Evolutionary conservation across 768 basidiomycete genomes (phyloP).

Genomic region (Harrya chromipes): DNA sequence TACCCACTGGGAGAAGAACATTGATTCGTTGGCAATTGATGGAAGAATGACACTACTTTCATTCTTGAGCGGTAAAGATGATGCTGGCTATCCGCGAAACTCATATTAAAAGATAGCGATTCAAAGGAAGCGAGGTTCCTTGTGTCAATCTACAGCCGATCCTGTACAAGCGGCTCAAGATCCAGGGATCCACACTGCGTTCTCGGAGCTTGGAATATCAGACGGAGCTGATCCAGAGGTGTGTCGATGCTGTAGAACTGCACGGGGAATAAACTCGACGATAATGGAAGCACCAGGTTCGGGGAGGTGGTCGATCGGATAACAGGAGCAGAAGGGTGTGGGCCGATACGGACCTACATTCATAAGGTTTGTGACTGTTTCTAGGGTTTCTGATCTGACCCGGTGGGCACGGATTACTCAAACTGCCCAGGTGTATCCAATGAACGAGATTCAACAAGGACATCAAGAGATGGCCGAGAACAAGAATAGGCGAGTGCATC

Average conservation of each 20-base stretch:
- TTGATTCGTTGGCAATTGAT: constrained; percentile 65
- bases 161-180: constrained; percentile 79
- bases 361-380: constrained; percentile 55
- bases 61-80: constrained; percentile 56
- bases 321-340: constrained; percentile 52
- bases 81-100: constrained; percentile 16
- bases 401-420: constrained; percentile 10
- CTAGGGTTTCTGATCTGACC: constrained; percentile 10
- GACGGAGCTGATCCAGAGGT: constrained; percentile 62
- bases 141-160: constrained; percentile 61
- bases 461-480: constrained; percentile 84
- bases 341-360: constrained; percentile 68
- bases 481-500: constrained; percentile 42
- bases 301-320: constrained; percentile 55
- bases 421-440: constrained; percentile 62
- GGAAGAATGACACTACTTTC: constrained; percentile 72
- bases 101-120: constrained; percentile 17
- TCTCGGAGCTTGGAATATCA: constrained; percentile 76
- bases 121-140: constrained; percentile 49
- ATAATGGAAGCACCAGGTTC: constrained; percentile 42
- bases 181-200: constrained; percentile 86
- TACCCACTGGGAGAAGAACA: constrained; percentile 70
- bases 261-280: not conserved
- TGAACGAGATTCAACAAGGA: constrained; percentile 76
- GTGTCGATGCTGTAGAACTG: not conserved